Conservation (phyloP, 179 eudicot genomes). For the Actinidia chinensis region DNA sequence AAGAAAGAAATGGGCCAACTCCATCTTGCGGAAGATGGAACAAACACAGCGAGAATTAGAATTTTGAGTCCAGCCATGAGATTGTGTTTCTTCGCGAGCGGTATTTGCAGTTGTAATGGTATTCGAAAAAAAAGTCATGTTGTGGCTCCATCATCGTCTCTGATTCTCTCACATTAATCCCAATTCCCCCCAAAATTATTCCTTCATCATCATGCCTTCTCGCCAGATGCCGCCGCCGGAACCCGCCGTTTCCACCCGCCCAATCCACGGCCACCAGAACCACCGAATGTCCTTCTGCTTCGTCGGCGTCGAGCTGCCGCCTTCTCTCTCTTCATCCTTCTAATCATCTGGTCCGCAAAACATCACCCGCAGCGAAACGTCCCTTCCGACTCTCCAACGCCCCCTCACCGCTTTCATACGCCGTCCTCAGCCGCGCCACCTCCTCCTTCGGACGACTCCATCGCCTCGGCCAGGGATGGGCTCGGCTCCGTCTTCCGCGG, state of each 20-base stretch:
- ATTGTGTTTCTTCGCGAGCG: too few species aligned
- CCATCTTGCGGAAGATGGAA: too few species aligned
- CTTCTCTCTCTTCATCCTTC: conserved; percentile 36
- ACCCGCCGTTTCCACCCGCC: conserved; percentile 19
- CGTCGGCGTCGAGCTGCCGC: conserved; percentile 34
- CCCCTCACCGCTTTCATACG: conserved; percentile 65
- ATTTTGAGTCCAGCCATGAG: too few species aligned
- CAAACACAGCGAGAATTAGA: too few species aligned
- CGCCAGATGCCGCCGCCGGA: conserved; percentile 28
- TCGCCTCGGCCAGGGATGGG: conserved; percentile 84
- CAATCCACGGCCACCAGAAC: conserved; percentile 24
- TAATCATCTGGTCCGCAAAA: conserved; percentile 41
- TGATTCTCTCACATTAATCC: too few species aligned
- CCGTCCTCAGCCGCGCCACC: conserved; percentile 71
- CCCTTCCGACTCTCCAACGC: conserved; percentile 28
- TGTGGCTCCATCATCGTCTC: too few species aligned
- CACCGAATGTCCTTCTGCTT: conserved; percentile 25
- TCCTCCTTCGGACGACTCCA: conserved; percentile 49
- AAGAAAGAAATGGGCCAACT: too few species aligned
- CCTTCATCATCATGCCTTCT: conserved; percentile 27
- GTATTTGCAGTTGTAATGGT: too few species aligned
- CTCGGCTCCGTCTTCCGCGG: conserved; percentile 75
- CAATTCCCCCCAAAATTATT: too few species aligned
- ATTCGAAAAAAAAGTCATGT: too few species aligned
- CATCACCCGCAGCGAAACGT: conserved; percentile 33